These are phyloP conservation scores for Pseudogymnoascus sp. DNA, from an alignment of 2,329 filamentous ascomycete species.

Conservation along the genomic window DNA sequence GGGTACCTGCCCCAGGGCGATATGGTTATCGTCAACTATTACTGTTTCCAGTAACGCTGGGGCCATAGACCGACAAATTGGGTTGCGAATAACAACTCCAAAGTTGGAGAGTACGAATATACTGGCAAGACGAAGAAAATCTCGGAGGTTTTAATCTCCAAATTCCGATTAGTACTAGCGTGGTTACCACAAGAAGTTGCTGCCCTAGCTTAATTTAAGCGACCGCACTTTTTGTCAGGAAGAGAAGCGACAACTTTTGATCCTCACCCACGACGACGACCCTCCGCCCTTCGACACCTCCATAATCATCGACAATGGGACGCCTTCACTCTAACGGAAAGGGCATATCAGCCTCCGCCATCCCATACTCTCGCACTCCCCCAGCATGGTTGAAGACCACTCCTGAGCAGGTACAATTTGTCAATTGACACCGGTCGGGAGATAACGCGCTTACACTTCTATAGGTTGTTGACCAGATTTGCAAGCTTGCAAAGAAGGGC, in stretches of 20 bases:
- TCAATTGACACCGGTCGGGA: neutral
- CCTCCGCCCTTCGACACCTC: constrained; percentile 13
- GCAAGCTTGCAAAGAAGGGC: constrained; percentile 98
- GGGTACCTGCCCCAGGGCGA: neutral
- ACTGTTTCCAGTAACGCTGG: neutral
- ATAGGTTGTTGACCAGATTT: constrained; percentile 90
- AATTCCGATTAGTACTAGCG: constrained; percentile 3
- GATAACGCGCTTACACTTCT: constrained; percentile 1
- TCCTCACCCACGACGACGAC: constrained; percentile 22
- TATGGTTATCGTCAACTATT: neutral
- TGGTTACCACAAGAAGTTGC: neutral
- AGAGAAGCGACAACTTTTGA: constrained; percentile 17
- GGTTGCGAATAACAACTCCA: neutral
- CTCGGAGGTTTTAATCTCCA: neutral
- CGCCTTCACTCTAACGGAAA: constrained; percentile 99
- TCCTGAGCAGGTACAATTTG: constrained; percentile 60
- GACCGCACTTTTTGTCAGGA: constrained; percentile 7
- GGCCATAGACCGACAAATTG: neutral
- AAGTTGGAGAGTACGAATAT: neutral
- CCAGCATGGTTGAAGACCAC: constrained; percentile 98
- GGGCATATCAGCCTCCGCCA: constrained; percentile 91
- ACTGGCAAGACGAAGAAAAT: constrained; percentile 2
- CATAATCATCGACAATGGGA: constrained; percentile 59
- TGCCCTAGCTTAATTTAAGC: constrained; percentile 10
- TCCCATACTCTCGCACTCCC: constrained; percentile 91